Percentiles rank a stretch among this genome's conserved stretches.
Evolutionary conservation across 2,329 filamentous ascomycete genomes (phyloP).

Genomic region (Endoconidiophora polonica): DNA sequence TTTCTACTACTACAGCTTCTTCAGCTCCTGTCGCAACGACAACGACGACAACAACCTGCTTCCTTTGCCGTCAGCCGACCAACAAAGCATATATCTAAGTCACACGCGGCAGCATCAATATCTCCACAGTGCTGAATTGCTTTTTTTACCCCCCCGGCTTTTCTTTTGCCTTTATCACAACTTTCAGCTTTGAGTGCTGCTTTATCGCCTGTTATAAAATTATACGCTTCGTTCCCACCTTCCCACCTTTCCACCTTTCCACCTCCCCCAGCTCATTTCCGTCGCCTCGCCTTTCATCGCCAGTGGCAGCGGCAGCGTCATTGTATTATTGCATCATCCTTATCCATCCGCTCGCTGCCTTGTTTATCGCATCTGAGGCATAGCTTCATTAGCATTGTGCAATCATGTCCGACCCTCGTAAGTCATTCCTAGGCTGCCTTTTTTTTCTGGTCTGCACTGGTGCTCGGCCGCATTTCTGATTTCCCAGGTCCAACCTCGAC

Average conservation of each 20-base stretch:
- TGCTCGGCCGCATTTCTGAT: background rate
- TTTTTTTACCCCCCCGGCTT: background rate
- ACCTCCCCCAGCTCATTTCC: background rate
- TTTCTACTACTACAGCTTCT: background rate
- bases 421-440: background rate
- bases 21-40: background rate
- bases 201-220: too few relatives aligned
- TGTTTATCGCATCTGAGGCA: too few relatives aligned
- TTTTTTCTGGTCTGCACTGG: background rate
- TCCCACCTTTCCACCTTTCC: background rate
- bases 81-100: background rate
- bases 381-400: background rate
- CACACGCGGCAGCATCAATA: background rate
- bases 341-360: too few relatives aligned
- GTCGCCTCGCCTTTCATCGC: background rate
- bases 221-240: background rate
- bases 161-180: background rate
- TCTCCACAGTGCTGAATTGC: background rate
- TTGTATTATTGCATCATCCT: background rate
- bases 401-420: conserved; percentile 11
- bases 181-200: background rate
- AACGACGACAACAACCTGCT: too few relatives aligned
- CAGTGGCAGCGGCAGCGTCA: background rate
- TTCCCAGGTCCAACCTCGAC: background rate
- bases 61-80: too few relatives aligned